Evolutionary conservation across 176 grass and related monocot genomes (phyloP), one percentile per base, ranked within the genome.

Genomic region (Aechmea fasciata): DNA sequence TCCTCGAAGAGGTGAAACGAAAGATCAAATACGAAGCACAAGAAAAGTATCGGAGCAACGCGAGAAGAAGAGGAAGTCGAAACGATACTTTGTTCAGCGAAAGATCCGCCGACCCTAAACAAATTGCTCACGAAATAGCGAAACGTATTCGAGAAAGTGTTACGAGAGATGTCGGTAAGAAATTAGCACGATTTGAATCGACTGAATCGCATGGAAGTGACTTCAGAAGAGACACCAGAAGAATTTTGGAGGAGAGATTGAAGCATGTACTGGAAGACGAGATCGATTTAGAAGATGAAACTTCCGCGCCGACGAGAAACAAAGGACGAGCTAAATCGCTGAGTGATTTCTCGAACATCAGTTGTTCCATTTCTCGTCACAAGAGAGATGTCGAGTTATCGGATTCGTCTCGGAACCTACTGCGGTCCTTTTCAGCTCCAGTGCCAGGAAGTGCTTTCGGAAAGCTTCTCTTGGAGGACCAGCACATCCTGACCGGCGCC

Each of bases 391-490:
- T 25, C 53, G 22, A 69, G 19, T 62, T 19, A 2, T 11, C 70
- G 13, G 53, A 65, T 50, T 12, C 85, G 57, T 75, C 72, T 13
- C 62, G 33, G 12, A 82, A 68, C 48, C 81, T 96, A 0, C 20
- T 85, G 68, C 64, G 89, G 17, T 96, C 93, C 0, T 90, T 92
- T 62, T 96, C 93, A 2, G 89, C 88, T 10, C 89, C 89, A 17
- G 74, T 75, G 66, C 57, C 74, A 1, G 81, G 75, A 49, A 73
- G 77, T 52, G 74, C 67, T 22, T 66, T 68, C 0, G 68, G 48
- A 17, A 86, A 83, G 23, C 28, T 86, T 15, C 68, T 75, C 49
- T 17, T 50, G 15, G 88, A 91, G 13, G 88, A 81, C 23, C 73
- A 73, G 15, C 67, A 65, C 41, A 63, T 65, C 24, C 48, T 55